These are phyloP conservation scores for Dipodascopsis uninucleata DNA, from an alignment of 805 yeast species.

Conservation along the genomic window DNA sequence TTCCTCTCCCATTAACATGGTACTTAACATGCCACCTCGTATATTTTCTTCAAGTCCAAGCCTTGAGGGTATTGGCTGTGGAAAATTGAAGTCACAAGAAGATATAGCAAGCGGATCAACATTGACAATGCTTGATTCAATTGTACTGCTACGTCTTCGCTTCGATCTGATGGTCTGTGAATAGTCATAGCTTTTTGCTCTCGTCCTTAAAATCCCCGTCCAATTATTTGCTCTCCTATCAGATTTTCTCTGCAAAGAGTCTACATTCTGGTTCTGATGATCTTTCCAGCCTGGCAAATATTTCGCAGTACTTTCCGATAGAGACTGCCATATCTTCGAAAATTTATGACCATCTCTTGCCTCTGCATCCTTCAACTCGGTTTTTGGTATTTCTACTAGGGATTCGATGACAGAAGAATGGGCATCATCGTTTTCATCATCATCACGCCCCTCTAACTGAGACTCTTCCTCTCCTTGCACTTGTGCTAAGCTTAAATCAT, in stretches of 20 bases:
- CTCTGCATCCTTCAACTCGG: background rate
- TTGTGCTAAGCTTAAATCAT: too few relatives aligned
- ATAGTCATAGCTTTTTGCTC: background rate
- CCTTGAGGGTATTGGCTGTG: too few relatives aligned
- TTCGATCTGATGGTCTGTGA: background rate
- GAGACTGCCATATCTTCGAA: constrained; percentile 1
- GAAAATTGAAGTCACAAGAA: too few relatives aligned
- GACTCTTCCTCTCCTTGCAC: background rate
- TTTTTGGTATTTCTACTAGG: background rate
- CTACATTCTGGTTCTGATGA: constrained; percentile 2
- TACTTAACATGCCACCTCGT: too few relatives aligned
- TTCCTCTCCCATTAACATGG: too few relatives aligned
- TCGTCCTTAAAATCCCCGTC: background rate
- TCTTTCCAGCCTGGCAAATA: constrained; percentile 4
- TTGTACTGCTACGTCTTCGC: constrained; percentile 1
- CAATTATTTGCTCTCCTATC: background rate
- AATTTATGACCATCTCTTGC: background rate
- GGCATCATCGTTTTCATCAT: constrained; percentile 1
- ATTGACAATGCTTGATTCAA: too few relatives aligned
- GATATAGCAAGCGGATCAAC: too few relatives aligned
- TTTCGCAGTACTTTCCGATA: background rate
- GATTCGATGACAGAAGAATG: constrained; percentile 1
- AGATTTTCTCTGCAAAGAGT: too few relatives aligned
- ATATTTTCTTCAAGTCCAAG: too few relatives aligned
- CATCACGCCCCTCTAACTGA: constrained; percentile 1